Evolutionary conservation across 75 land plant species (phyloP).

Genomic region (Azolla pinnata): DNA sequence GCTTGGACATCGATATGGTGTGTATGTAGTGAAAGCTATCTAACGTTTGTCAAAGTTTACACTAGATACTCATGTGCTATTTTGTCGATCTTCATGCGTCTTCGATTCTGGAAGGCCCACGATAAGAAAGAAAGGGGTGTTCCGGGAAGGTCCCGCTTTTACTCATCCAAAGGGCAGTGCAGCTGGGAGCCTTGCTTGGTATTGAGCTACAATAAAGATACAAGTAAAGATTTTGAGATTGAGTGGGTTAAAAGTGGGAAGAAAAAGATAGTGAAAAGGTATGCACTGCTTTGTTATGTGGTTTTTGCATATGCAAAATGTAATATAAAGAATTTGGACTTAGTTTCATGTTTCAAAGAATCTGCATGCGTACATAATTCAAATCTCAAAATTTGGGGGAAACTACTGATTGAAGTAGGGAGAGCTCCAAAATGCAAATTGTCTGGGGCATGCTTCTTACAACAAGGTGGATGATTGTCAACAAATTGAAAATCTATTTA

Average conservation of each 20-base stretch:
- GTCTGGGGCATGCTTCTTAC: no score
- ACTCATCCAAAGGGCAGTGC: constrained; percentile 6
- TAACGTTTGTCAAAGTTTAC: not conserved
- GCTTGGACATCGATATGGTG: constrained; percentile 21
- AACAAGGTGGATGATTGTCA: no score
- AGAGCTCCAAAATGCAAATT: no score
- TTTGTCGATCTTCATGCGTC: not conserved
- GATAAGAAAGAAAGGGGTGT: constrained; percentile 20
- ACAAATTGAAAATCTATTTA: no score
- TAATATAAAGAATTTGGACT: no score
- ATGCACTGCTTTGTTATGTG: not conserved
- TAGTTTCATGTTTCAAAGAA: no score
- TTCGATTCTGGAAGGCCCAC: constrained; percentile 19
- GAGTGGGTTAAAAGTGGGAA: constrained; percentile 12
- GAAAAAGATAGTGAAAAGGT: constrained; percentile 27
- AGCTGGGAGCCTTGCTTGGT: constrained; percentile 27
- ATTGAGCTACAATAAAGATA: constrained; percentile 14
- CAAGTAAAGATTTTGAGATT: constrained; percentile 13
- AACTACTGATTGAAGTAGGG: no score
- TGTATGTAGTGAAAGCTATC: not conserved
- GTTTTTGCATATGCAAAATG: not conserved
- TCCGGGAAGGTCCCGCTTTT: constrained; percentile 25
- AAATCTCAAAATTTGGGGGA: no score
- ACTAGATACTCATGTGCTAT: not conserved
- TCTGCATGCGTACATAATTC: no score